A percentile compares a stretch with the other conserved stretches of the same genome.
These are phyloP conservation scores for Prunus yedoensis DNA, from an alignment of 331 rosid genomes.

Conservation along the genomic window DNA sequence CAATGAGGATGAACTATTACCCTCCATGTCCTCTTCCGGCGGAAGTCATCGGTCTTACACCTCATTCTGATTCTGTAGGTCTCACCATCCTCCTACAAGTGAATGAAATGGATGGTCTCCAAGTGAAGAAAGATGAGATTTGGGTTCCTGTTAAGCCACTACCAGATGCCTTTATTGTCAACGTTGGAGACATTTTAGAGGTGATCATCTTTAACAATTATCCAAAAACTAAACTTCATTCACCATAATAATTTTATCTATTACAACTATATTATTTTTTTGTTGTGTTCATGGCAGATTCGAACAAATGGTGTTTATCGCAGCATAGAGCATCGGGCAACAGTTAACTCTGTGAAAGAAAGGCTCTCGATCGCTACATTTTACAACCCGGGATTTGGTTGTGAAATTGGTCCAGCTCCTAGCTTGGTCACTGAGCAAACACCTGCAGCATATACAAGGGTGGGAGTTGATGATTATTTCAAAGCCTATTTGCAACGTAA, in stretches of 20 bases:
- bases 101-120: slow-evolving; percentile 33
- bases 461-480: neutral
- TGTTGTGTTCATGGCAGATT: slow-evolving; percentile 4
- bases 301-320: slow-evolving; percentile 31
- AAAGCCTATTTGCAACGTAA: neutral
- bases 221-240: too few species aligned
- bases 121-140: slow-evolving; percentile 30
- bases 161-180: slow-evolving; percentile 34
- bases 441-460: slow-evolving; percentile 10
- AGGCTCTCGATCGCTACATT: slow-evolving; percentile 34
- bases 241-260: neutral
- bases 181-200: slow-evolving; percentile 38
- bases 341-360: slow-evolving; percentile 25
- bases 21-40: slow-evolving; percentile 31
- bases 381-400: neutral
- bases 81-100: slow-evolving; percentile 32
- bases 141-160: slow-evolving; percentile 35
- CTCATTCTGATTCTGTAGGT: slow-evolving; percentile 25
- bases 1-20: slow-evolving; percentile 29
- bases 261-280: neutral
- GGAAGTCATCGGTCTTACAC: slow-evolving; percentile 16
- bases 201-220: neutral
- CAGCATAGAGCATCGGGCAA: slow-evolving; percentile 35
- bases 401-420: slow-evolving; percentile 10
- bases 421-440: slow-evolving; percentile 25